Evolutionary conservation across 2,329 filamentous ascomycete species (phyloP).

Genomic region (Daldinia eschscholtzii): DNA sequence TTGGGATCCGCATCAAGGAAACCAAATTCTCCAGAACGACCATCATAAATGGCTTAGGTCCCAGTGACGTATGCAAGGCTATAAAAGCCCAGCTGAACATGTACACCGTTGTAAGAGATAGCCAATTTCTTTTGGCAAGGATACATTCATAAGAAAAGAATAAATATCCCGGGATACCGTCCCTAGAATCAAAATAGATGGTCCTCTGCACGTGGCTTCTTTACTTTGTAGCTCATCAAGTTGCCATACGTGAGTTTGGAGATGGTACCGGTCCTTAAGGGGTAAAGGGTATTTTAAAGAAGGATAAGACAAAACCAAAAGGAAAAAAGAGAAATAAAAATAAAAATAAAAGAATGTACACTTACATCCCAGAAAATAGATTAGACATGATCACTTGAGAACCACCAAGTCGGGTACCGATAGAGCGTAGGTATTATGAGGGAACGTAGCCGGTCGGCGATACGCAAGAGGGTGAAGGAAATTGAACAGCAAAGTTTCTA

Average conservation of each 20-base stretch:
- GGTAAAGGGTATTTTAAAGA: slow-evolving; percentile 20
- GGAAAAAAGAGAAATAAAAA: slow-evolving; percentile 26
- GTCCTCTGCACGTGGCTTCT: slow-evolving; percentile 15
- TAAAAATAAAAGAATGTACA: slow-evolving; percentile 47
- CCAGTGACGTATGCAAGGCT: slow-evolving; percentile 28
- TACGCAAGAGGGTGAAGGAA: slow-evolving; percentile 11
- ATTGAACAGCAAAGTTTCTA: slow-evolving; percentile 11
- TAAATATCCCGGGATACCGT: slow-evolving; percentile 20
- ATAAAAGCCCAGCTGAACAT: slow-evolving; percentile 29
- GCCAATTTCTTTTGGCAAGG: slow-evolving; percentile 12
- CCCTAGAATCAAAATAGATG: slow-evolving; percentile 20
- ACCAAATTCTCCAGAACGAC: slow-evolving; percentile 23
- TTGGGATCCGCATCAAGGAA: slow-evolving; percentile 21
- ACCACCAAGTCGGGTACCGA: slow-evolving; percentile 42
- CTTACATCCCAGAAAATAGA: slow-evolving; percentile 73
- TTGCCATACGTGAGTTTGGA: slow-evolving; percentile 14
- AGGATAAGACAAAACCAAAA: slow-evolving; percentile 10
- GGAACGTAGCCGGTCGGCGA: slow-evolving; percentile 21
- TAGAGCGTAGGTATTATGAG: slow-evolving; percentile 14
- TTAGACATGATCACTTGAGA: slow-evolving; percentile 65
- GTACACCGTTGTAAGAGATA: slow-evolving; percentile 21
- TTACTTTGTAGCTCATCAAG: slow-evolving; percentile 22
- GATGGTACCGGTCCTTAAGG: slow-evolving; percentile 12
- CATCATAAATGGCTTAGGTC: slow-evolving; percentile 24
- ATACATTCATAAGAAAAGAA: slow-evolving; percentile 24